Base-by-base conservation (phyloP, 2,329 filamentous ascomycete genomes). In the Phaeosphaeriaceae sp. region DNA sequence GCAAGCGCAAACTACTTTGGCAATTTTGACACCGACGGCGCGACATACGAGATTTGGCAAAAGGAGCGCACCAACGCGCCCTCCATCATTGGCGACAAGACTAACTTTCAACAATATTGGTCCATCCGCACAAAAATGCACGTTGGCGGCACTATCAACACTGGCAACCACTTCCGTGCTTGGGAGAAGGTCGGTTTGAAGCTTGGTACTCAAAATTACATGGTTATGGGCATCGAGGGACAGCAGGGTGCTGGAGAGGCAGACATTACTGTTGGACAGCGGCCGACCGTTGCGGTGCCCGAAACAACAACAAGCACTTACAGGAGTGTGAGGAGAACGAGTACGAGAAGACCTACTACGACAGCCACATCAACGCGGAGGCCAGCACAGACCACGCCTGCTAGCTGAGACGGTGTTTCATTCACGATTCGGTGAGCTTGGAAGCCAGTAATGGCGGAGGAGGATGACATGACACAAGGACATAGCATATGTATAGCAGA, bases 191-290 rank as follows among this genome's bases (percentile, higher is more conserved):
- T 33, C 6, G 48, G 48, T 13, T n/a, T 51, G 19, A 51, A 51
- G 48, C 48, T 51, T 11, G 48, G 48, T 15, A 51, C 22, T 6
- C 49, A 51, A 15, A 51, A 51, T 27, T 51, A 57, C 27, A 58
- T 54, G 51, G 56, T 58, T 7, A 54, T 58, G 51, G 51, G 40
- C 7, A 54, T 51, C 7, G 56, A 58, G 33, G 56, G 56, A 7
- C 46, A 54, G 41, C 51, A 54, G n/a, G 51, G 56, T 3, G 36
- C 47, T 33, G 51, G 51, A 11, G 41, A 53, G 48, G 56, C 56
- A 7, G 47, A 53, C 31, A 58, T 54, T 9, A 54, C 51, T 19
- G 47, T 54, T 25, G 36, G 49, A 7, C 17, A 21, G 4, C 17
- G 21, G 22, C 49, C 36, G 10, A 51, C 33, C 17, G 36, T 51